Evolutionary conservation across 2,329 filamentous ascomycete species (phyloP).

Genomic region (Fusarium temperatum): DNA sequence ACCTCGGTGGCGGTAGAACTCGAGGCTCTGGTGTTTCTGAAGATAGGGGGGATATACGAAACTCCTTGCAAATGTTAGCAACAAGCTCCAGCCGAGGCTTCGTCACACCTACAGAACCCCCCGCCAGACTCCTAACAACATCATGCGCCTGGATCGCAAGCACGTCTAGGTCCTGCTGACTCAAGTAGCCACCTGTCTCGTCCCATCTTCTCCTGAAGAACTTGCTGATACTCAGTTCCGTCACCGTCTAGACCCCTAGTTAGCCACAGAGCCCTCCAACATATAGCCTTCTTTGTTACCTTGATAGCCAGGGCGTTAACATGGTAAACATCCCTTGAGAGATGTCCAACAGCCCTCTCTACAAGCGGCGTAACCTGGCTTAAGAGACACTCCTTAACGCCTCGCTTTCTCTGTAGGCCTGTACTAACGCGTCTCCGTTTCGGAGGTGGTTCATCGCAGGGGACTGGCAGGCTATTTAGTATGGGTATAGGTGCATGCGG

Average conservation of each 20-base stretch:
- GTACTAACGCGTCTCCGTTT: slow-evolving; percentile 46
- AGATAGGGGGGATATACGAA: neutral
- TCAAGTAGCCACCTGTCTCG: slow-evolving; percentile 30
- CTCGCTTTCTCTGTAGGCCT: slow-evolving; percentile 19
- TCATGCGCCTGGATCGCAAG: slow-evolving; percentile 23
- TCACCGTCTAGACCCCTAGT: slow-evolving; percentile 32
- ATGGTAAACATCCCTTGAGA: slow-evolving; percentile 38
- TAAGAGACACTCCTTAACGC: slow-evolving; percentile 40
- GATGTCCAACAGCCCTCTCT: slow-evolving; percentile 31
- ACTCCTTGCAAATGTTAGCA: slow-evolving; percentile 14
- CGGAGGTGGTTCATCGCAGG: slow-evolving; percentile 40
- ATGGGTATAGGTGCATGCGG: slow-evolving; percentile 17
- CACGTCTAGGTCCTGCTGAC: slow-evolving; percentile 25
- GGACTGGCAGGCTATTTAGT: neutral
- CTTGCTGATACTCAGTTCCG: slow-evolving; percentile 35
- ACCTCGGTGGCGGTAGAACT: neutral
- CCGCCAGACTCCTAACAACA: slow-evolving; percentile 35
- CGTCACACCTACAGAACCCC: slow-evolving; percentile 31
- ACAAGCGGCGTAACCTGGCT: slow-evolving; percentile 48
- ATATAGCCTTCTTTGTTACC: slow-evolving; percentile 34
- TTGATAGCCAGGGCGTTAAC: slow-evolving; percentile 43
- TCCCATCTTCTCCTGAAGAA: slow-evolving; percentile 39
- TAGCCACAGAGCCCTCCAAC: neutral
- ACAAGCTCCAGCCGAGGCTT: neutral
- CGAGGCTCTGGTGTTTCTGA: neutral